These are phyloP conservation scores for Debaryomyces robertsiae DNA, from an alignment of 1,139 yeast species.

Conservation along the genomic window DNA sequence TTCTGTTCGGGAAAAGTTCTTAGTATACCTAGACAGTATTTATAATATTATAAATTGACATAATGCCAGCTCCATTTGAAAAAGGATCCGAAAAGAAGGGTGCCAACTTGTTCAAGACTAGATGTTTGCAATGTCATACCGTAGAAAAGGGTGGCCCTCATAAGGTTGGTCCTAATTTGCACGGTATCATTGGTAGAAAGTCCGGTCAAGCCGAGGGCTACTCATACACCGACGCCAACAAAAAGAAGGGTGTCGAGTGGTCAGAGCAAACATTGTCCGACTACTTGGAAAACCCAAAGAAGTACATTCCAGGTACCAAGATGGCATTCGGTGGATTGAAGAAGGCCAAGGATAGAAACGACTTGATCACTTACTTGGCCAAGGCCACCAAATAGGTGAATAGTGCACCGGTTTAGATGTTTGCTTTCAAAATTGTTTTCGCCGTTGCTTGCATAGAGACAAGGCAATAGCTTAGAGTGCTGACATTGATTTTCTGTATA, in stretches of 20 bases:
- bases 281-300: constrained; percentile 99
- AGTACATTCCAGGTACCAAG: constrained; percentile 99
- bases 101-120: constrained; percentile 96
- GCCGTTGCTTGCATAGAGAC: too few relatives aligned
- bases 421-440: too few relatives aligned
- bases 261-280: constrained; percentile 84
- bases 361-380: constrained; percentile 86
- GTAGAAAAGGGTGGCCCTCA: constrained; percentile 94
- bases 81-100: constrained; percentile 94
- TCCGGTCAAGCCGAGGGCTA: constrained; percentile 93
- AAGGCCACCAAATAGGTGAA: constrained; percentile 64
- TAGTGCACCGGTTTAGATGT: constrained; percentile 2
- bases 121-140: constrained; percentile 99
- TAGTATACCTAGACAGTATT: too few relatives aligned
- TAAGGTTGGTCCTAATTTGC: constrained; percentile 99
- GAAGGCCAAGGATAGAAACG: constrained; percentile 99
- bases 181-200: constrained; percentile 89
- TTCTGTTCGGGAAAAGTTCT: too few relatives aligned
- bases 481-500: constrained; percentile 8
- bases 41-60: constrained; percentile 39
- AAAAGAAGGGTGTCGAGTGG: constrained; percentile 93
- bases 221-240: constrained; percentile 98
- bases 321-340: constrained; percentile 99
- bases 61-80: constrained; percentile 67
- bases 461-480: background rate